phyloP scores from a whole-genome alignment of 768 basidiomycete species.

The Kwoniella newhampshirensis region DNA sequence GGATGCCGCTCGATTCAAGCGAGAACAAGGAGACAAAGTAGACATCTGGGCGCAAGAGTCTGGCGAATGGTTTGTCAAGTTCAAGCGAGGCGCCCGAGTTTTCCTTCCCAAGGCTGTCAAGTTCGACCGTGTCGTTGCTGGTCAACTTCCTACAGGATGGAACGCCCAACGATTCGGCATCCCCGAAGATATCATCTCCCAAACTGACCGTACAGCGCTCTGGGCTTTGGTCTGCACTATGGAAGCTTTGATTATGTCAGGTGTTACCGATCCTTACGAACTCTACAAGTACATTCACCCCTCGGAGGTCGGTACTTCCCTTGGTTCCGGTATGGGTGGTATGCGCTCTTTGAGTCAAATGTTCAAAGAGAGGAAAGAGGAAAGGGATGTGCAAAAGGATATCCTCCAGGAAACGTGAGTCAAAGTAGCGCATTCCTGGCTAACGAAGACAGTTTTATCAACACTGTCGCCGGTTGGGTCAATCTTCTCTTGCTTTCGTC shows the following conservation, averaged over 20 bases:
- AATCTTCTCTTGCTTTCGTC: constrained; percentile 93
- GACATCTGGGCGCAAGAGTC: constrained; percentile 89
- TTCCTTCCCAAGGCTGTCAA: constrained; percentile 91
- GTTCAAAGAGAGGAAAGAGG: constrained; percentile 99
- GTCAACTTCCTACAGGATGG: constrained; percentile 97
- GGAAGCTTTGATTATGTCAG: constrained; percentile 93
- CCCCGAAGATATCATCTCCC: constrained; percentile 90
- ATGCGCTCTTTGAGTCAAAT: constrained; percentile 84
- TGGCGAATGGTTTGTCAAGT: constrained; percentile 96
- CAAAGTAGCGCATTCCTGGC: constrained; percentile 12
- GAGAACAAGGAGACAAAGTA: constrained; percentile 93
- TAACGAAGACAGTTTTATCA: constrained; percentile 74
- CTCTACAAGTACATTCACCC: constrained; percentile 96
- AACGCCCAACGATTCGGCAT: constrained; percentile 94
- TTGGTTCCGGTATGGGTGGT: constrained; percentile 99
- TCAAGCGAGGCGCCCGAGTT: constrained; percentile 95
- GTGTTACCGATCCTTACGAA: constrained; percentile 97
- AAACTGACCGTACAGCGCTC: constrained; percentile 81
- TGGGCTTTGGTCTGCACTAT: constrained; percentile 95
- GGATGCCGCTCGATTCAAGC: constrained; percentile 92
- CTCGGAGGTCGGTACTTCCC: constrained; percentile 86
- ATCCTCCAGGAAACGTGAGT: constrained; percentile 95
- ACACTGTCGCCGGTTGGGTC: constrained; percentile 97
- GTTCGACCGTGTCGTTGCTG: constrained; percentile 91
- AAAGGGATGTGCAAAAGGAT: constrained; percentile 97